Percentiles rank a stretch among this genome's conserved stretches.
These are phyloP conservation scores for Ophiostoma sp. DNA, from an alignment of 2,329 filamentous ascomycete genomes.

Conservation along the genomic window DNA sequence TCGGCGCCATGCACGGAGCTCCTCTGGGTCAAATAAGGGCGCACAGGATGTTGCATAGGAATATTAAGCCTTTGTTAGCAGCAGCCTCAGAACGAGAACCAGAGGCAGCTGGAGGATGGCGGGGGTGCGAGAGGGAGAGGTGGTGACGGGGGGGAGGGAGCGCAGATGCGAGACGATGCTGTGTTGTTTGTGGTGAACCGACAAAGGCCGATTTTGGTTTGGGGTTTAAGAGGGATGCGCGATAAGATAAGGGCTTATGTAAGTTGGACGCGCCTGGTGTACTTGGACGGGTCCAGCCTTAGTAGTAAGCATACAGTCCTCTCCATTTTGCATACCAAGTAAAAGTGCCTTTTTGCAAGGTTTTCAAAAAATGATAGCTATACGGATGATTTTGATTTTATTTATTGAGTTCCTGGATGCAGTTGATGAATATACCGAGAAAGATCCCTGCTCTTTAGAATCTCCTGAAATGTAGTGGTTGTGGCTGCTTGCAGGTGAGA, in stretches of 20 bases:
- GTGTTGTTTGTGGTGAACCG: constrained; percentile 16
- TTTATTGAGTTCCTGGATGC: too few species aligned
- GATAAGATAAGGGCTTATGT: constrained; percentile 16
- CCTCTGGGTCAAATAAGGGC: background rate
- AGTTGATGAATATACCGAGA: too few species aligned
- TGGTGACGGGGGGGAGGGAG: background rate
- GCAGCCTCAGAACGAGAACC: background rate
- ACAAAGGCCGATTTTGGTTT: constrained; percentile 20
- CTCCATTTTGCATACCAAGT: too few species aligned
- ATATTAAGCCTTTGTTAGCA: background rate
- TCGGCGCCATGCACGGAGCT: background rate
- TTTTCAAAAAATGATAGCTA: too few species aligned
- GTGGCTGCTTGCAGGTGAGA: too few species aligned
- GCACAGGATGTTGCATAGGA: background rate
- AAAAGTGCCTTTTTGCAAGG: too few species aligned
- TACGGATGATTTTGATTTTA: too few species aligned
- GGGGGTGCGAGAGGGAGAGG: background rate
- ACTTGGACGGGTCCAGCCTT: too few species aligned
- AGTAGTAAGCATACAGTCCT: too few species aligned
- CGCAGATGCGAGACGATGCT: background rate
- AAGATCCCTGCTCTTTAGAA: too few species aligned
- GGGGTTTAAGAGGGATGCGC: constrained; percentile 14
- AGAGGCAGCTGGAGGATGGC: background rate
- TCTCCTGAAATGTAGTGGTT: too few species aligned
- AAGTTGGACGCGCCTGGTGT: background rate